Evolutionary conservation across 805 yeast species (phyloP).

Genomic region (Tetrapisispora arboricola): DNA sequence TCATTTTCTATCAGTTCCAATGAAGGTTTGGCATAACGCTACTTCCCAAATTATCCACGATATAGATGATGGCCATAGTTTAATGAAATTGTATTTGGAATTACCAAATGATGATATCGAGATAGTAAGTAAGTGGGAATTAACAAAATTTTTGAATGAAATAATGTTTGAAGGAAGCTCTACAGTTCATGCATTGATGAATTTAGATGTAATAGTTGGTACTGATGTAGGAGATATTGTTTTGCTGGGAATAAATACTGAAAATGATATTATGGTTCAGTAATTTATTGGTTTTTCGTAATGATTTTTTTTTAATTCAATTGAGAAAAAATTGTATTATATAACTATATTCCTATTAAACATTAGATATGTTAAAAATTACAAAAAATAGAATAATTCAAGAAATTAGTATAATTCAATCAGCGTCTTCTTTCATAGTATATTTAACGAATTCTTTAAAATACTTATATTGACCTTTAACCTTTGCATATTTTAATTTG

Average conservation of each 20-base stretch:
- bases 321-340: not conserved
- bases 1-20: constrained; percentile 36
- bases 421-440: constrained; percentile 14
- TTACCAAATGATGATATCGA: constrained; percentile 35
- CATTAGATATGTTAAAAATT: not conserved
- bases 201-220: constrained; percentile 17
- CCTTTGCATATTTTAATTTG: constrained; percentile 11
- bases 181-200: constrained; percentile 13
- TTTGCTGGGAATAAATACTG: constrained; percentile 18
- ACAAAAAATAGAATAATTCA: not conserved
- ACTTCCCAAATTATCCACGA: constrained; percentile 28
- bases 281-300: constrained; percentile 1
- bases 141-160: constrained; percentile 35
- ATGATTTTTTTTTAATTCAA: not conserved
- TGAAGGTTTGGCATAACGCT: constrained; percentile 38
- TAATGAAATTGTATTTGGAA: constrained; percentile 30
- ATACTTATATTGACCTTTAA: constrained; percentile 12
- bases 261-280: constrained; percentile 19
- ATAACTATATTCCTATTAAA: not conserved
- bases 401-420: not conserved
- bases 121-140: constrained; percentile 33
- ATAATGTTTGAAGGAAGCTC: constrained; percentile 35
- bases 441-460: constrained; percentile 15
- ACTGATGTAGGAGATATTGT: constrained; percentile 23
- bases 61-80: constrained; percentile 14